Conservation (phyloP, 257 asterid species). For the Lycium barbarum region DNA sequence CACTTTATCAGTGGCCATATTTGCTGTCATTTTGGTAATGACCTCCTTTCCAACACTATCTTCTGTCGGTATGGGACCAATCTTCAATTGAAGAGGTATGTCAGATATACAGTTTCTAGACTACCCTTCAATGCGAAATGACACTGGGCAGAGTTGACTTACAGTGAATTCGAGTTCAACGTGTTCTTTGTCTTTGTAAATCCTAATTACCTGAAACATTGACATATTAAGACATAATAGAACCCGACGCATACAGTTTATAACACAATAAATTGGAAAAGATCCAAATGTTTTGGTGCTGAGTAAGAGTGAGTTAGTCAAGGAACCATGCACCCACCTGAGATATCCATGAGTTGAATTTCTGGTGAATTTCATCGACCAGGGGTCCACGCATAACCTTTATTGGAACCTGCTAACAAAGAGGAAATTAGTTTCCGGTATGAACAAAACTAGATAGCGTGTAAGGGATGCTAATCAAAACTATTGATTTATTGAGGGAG, state of each 20-base stretch:
- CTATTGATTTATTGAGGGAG: neutral
- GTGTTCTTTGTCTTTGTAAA: constrained; percentile 81
- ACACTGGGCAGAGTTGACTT: constrained; percentile 39
- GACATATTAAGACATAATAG: neutral
- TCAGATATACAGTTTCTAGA: constrained; percentile 14
- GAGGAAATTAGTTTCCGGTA: constrained; percentile 17
- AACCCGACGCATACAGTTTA: neutral
- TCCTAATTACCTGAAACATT: constrained; percentile 67
- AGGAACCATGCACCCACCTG: constrained; percentile 54
- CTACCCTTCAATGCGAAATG: constrained; percentile 10
- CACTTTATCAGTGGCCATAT: constrained; percentile 72
- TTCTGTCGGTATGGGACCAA: constrained; percentile 76
- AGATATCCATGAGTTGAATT: constrained; percentile 78
- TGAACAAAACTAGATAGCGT: neutral
- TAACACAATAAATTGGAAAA: neutral
- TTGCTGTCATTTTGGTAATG: constrained; percentile 71
- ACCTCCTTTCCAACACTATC: constrained; percentile 85
- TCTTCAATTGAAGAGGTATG: constrained; percentile 50
- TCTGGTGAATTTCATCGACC: constrained; percentile 87
- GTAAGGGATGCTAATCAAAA: constrained; percentile 16
- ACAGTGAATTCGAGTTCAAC: constrained; percentile 92
- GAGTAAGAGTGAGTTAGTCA: neutral
- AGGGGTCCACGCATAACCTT: constrained; percentile 74
- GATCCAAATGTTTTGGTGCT: neutral
- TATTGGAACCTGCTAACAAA: constrained; percentile 59